Evolutionary conservation across 176 grass and related monocot species (phyloP), one percentile per base, ranked within the genome.

Genomic region (Phragmites australis): DNA sequence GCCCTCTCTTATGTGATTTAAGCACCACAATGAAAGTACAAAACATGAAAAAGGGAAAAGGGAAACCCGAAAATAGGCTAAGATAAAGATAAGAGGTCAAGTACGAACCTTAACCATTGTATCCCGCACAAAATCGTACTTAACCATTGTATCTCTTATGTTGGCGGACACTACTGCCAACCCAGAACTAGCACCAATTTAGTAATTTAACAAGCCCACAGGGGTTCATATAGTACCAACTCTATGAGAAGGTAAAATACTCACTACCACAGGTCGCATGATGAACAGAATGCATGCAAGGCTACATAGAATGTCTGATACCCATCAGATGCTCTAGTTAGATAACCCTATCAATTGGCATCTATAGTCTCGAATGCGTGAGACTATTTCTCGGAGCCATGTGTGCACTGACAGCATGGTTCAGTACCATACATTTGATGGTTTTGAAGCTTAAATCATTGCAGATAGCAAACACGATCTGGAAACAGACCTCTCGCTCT

Each of bases 71-170:
- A 46, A 27, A 52, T 18, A 76, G 18, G 66, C 11, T 53, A 64
- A 64, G 11, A 25, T 65, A 83, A 53, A 39, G 19, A 74, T 81
- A 81, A 72, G 17, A 56, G n/a, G 16, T n/a, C 19, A 13, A 81
- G 55, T 62, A 17, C 88, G 78, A 29, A 93, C 91, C 91, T 93
- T 93, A 42, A 93, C 79, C 88, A 93, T 93, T 72, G 85, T 83
- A 72, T 93, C 91, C 57, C 85, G 68, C 29, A 60, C 58, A 82
- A 88, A 90, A 80, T 93, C 88, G 44, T 93, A 93, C 63, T 93
- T 88, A 67, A 93, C n/a, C 88, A 85, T 72, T 93, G 90, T 46
- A n/a, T n/a, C n/a, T n/a, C n/a, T n/a, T n/a, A n/a, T n/a, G n/a
- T n/a, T n/a, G n/a, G 44, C 44, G 52, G 43, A 14, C 51, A 81